Evolutionary conservation across 345 rosid genomes (phyloP), one percentile per base, ranked within the genome.

Genomic region (Salix exigua): DNA sequence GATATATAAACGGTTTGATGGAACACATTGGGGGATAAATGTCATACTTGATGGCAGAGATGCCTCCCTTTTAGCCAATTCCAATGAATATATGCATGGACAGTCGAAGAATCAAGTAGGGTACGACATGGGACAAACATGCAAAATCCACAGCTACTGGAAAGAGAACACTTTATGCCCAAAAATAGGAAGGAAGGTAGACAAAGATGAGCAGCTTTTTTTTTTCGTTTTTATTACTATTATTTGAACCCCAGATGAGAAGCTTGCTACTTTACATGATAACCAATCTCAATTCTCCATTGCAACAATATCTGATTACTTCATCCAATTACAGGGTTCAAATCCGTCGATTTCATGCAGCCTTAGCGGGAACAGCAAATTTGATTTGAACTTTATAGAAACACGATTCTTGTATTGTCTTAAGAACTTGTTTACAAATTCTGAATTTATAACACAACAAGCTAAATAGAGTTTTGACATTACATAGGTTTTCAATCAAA

Each of bases 91-190:
- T 14, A 13, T 13, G 17, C 55, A 42, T 63, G 73, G 28, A 14
- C 37, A 68, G 44, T 73, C 28, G 9, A 26, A 12, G 80, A 10
- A 63, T 75, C 73, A 68, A 68, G 14, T 70, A 16, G 51, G n/a
- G 61, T 48, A 50, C 73, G 40, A n/a, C 4, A 1, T 10, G 71
- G 66, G 35, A 33, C 50, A 71, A 77, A 35, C 50, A 58, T 71
- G 76, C 71, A 72, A 31, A 77, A 71, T 14, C 68, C 18, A 4
- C 23, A 73, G 66, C 48, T 18, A 19, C 30, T 55, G 44, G 5
- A 51, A 51, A 55, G 65, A 71, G 19, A 28, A 0, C 33, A 55
- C 46, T 53, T 53, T 51, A 72, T 72, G 48, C 50, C 50, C 26
- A 0, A 30, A 12, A 8, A 31, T 53, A 55, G 65, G 10, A 35